Conservation (phyloP, 2,329 filamentous ascomycete genomes). For the Colletotrichum tropicale region DNA sequence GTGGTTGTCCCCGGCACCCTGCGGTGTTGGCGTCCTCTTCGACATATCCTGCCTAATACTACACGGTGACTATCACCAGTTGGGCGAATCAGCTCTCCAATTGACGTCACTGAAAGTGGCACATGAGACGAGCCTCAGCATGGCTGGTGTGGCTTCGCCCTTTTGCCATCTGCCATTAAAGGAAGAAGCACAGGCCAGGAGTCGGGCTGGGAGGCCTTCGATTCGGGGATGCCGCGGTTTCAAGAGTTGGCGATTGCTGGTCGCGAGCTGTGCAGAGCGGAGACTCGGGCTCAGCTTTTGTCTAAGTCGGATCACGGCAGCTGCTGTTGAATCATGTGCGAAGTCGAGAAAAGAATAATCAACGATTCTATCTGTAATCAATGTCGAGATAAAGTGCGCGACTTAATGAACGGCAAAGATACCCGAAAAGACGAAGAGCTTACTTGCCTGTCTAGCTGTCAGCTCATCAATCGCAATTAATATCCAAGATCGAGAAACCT, state of each 20-base stretch:
- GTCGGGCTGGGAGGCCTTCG: neutral
- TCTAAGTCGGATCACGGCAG: neutral
- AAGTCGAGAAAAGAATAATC: neutral
- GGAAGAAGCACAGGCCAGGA: neutral
- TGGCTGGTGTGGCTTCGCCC: neutral
- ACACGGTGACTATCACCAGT: neutral
- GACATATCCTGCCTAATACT: neutral
- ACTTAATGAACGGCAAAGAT: neutral
- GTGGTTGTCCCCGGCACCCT: neutral
- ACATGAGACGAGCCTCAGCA: neutral
- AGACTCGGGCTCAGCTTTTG: neutral
- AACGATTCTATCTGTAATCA: neutral
- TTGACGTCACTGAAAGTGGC: neutral
- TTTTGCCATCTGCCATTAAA: neutral
- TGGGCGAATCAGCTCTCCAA: neutral
- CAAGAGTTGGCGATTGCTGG: neutral
- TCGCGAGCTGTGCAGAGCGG: neutral
- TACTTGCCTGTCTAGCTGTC: fast-evolving
- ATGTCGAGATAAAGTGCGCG: neutral
- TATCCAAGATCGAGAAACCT: neutral
- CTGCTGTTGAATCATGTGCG: neutral
- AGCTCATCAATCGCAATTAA: neutral
- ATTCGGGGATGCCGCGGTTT: neutral
- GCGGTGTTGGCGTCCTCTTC: neutral
- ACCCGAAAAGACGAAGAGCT: neutral